Evolutionary conservation across 805 yeast species (phyloP), one percentile per base, ranked within the genome.

Genomic region (Ogataea nitratoaversa): DNA sequence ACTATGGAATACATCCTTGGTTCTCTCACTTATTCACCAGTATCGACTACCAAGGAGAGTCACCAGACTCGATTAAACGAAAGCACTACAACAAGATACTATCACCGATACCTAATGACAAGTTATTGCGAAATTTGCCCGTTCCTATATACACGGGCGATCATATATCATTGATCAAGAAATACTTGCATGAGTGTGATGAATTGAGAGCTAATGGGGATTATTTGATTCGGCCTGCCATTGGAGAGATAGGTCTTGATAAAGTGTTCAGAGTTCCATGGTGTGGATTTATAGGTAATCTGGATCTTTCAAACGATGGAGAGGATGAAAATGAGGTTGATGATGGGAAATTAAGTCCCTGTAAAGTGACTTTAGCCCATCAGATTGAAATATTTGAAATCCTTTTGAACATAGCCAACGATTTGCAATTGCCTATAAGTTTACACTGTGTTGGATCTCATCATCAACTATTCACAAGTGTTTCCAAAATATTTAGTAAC

Each of bases 221-320:
- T 14, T 7, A 6, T 27, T 8, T 8, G 4, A 24, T 19, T 3
- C 23, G 42, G 3, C 55, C 52, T 17, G 73, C 85, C 11, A 68
- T 91, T 8, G 99, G 99, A 1, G 99, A 91, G 52, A 72, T 88
- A n/a, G 99, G 99, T 0, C 63, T 93, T 2, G 99, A 91, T 59
- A 84, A 82, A 58, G 54, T 77, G 23, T 85, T 86, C 54, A 61
- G 85, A 28, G 59, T 90, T 4, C 95, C 95, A 2, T 51, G 59
- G 40, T 65, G 63, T 41, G 88, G 89, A 2, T 78, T 59, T 53
- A 66, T 65, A 42, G 81, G 81, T 7, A 42, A 30, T 7, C 7
- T 5, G 9, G 41, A 32, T 28, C 22, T 36, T 20, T 41, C 32
- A 13, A 36, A 24, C 2, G 36, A 46, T 17, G 40, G 42, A 46